phyloP scores from a whole-genome alignment of 495 filamentous ascomycete genomes.

The Penicillium silybi region DNA sequence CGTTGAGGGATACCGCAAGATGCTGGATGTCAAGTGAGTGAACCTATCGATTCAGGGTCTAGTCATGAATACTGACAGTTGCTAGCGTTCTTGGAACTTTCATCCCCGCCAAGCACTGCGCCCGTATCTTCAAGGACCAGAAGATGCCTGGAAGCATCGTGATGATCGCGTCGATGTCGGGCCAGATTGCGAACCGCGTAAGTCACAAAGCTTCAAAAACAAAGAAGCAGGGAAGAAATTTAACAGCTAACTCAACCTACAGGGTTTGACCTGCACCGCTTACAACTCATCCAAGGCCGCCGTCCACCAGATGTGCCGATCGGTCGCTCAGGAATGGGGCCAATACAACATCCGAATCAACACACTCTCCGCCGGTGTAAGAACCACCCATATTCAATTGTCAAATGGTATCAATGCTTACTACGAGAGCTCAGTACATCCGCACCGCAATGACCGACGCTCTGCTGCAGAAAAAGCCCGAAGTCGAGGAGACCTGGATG shows the following conservation, averaged over 20 bases:
- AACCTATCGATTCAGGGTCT: background rate
- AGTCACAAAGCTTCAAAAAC: background rate
- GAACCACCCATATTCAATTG: background rate
- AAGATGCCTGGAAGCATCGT: slow-evolving; percentile 57
- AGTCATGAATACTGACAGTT: background rate
- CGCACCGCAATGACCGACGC: slow-evolving; percentile 38
- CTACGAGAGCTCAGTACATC: slow-evolving; percentile 24
- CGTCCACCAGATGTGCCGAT: slow-evolving; percentile 60
- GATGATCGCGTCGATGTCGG: slow-evolving; percentile 74
- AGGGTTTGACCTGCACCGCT: slow-evolving; percentile 57
- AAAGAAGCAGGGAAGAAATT: background rate
- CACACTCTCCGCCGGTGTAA: slow-evolving; percentile 43
- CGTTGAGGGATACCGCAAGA: slow-evolving; percentile 55
- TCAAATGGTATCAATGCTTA: slow-evolving; percentile 27
- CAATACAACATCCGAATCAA: slow-evolving; percentile 34
- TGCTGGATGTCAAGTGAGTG: slow-evolving; percentile 62
- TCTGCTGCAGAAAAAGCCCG: slow-evolving; percentile 52
- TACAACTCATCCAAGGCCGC: slow-evolving; percentile 69
- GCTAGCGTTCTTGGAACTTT: slow-evolving; percentile 61
- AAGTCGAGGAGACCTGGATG: slow-evolving; percentile 44
- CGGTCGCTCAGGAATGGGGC: slow-evolving; percentile 64
- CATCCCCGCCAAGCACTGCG: slow-evolving; percentile 67
- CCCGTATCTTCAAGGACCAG: slow-evolving; percentile 59
- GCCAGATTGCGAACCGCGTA: slow-evolving; percentile 65
- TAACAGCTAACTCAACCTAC: background rate